phyloP scores from a whole-genome alignment of 495 filamentous ascomycete species.

The Parmelia sp. region DNA sequence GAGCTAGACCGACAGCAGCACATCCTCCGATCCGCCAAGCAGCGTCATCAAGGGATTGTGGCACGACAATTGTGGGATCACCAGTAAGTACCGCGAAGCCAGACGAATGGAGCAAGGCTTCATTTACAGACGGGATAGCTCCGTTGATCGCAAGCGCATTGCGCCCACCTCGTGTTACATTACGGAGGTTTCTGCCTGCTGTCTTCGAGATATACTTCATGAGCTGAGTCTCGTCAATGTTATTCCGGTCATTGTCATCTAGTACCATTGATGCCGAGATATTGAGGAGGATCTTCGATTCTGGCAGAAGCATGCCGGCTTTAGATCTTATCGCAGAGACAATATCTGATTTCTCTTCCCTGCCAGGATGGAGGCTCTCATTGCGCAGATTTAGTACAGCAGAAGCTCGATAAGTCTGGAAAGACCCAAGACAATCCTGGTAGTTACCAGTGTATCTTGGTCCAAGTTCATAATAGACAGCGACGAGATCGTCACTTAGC shows the following conservation, averaged over 20 bases:
- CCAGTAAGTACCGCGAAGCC: conserved; percentile 78
- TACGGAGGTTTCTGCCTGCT: conserved; percentile 64
- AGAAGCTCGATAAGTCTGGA: conserved; percentile 95
- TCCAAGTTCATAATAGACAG: conserved; percentile 84
- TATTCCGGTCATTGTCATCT: conserved; percentile 62
- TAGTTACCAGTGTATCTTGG: conserved; percentile 91
- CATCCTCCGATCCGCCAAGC: conserved; percentile 87
- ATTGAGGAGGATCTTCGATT: conserved; percentile 77
- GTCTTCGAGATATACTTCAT: conserved; percentile 69
- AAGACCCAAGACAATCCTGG: conserved; percentile 90
- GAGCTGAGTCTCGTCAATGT: conserved; percentile 65
- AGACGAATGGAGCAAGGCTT: conserved; percentile 68
- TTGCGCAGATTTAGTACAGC: conserved; percentile 85
- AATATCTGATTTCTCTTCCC: conserved; percentile 88
- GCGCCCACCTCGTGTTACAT: conserved; percentile 63
- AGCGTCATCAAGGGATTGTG: conserved; percentile 82
- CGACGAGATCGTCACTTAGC: conserved; percentile 84
- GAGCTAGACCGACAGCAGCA: conserved; percentile 71
- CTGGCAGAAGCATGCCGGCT: conserved; percentile 72
- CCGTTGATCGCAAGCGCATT: conserved; percentile 82
- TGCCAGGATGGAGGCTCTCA: conserved; percentile 83
- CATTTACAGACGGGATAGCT: conserved; percentile 80
- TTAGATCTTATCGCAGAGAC: conserved; percentile 76
- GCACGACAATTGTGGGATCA: conserved; percentile 71
- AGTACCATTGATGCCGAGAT: conserved; percentile 72